phyloP scores from a whole-genome alignment of 306 rosid species.

The Castanea sativa region DNA sequence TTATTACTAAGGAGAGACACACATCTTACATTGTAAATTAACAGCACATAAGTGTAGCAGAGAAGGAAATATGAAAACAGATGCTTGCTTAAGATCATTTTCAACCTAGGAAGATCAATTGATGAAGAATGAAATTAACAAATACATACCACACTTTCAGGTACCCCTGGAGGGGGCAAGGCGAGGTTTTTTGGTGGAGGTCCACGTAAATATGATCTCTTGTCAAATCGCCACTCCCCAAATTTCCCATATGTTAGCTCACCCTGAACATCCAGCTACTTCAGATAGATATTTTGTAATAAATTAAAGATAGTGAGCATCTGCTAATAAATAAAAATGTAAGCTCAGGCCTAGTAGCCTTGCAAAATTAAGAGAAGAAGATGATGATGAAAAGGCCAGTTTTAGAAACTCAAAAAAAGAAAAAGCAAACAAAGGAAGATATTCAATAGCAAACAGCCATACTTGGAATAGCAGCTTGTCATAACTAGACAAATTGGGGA shows the following conservation, averaged over 20 bases:
- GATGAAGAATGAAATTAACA: conserved; percentile 8
- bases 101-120: conserved; percentile 10
- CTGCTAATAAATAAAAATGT: conserved; percentile 2
- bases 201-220: conserved; percentile 79
- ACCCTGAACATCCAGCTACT: conserved; percentile 52
- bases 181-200: conserved; percentile 80
- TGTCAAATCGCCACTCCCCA: conserved; percentile 98
- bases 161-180: conserved; percentile 94
- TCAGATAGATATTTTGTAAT: conserved; percentile 7
- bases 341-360: conserved; percentile 12
- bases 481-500: conserved; percentile 13
- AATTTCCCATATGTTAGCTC: conserved; percentile 82
- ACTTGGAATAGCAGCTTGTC: not conserved
- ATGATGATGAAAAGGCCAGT: not conserved
- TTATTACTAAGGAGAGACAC: no score
- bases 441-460: not conserved
- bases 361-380: conserved; percentile 11
- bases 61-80: not conserved
- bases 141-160: conserved; percentile 96
- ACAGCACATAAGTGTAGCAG: not conserved
- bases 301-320: not conserved
- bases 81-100: conserved; percentile 13
- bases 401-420: not conserved
- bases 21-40: no score
- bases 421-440: not conserved